Evolutionary conservation across 805 yeast species (phyloP), one percentile per base, ranked within the genome.

Genomic region (Yamadazyma phyllophila): DNA sequence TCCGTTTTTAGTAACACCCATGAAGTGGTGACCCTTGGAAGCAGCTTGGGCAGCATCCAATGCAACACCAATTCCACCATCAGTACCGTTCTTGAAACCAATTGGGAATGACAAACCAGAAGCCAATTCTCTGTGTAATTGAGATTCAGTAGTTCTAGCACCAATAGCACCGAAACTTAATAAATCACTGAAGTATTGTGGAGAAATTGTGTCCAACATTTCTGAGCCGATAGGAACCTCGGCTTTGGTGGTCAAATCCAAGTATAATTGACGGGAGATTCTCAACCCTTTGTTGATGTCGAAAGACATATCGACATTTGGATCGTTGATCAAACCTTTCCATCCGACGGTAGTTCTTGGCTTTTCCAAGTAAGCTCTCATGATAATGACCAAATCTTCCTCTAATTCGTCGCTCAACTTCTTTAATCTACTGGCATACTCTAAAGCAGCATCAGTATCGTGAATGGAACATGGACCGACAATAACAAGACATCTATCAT

Each of bases 291-390:
- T 91, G 76, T 92, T 92, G 66, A 92, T 92, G 58, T 90, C 82
- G 82, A 88, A 92, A 43, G 96, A 77, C 49, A 88, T 88, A 66
- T 92, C 96, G 58, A 92, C 85, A 60, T 94, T 96, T 27, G 99
- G 99, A 67, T 92, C 99, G 65, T 92, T 92, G 60, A 92, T 94
- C 55, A 92, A 77, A 56, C 99, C 99, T 72, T 92, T 92, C 99
- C 99, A 92, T 49, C 99, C 99, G 38, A 94, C 98, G 26, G 98
- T 92, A 42, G 99, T 92, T 71, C 99, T 83, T 58, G 99, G 99
- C 71, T 92, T 92, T 67, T 92, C 99, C 60, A 94, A 77, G 74
- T 94, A 94, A 3, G 98, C 98, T 72, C 99, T 83, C 99, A 94
- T 94, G 51, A 94, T 84, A 48, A 94, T 83, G 46, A 83, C 80